A percentile compares a stretch with the other conserved stretches of the same genome.
Evolutionary conservation across 805 yeast genomes (phyloP).

Genomic region (Saturnispora sekii): DNA sequence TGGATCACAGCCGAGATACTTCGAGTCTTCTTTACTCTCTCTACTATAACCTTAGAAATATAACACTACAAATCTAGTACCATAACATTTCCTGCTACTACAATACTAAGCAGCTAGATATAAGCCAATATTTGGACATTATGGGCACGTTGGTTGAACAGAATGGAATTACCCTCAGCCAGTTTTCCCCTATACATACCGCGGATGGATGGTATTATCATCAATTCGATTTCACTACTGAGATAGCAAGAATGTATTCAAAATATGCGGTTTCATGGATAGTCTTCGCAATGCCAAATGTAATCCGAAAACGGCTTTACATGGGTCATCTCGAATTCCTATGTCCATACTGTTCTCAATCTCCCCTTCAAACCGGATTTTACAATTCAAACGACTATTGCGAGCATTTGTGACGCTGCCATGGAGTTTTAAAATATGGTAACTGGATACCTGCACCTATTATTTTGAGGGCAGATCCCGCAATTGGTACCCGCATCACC

Average conservation of each 20-base stretch:
- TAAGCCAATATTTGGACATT: neutral
- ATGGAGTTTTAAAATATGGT: slow-evolving; percentile 2
- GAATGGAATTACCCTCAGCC: neutral
- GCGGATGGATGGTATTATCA: neutral
- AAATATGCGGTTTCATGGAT: neutral
- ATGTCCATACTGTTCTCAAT: neutral
- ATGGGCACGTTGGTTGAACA: neutral
- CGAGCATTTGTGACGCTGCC: neutral
- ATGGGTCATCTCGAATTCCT: neutral
- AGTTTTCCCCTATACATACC: neutral
- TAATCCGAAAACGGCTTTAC: neutral
- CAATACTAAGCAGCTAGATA: neutral
- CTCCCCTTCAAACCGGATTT: neutral
- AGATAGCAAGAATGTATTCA: neutral
- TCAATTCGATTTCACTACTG: neutral
- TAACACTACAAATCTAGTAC: neutral
- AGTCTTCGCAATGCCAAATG: neutral
- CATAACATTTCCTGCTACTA: neutral
- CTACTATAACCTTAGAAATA: no score
- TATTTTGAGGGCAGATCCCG: neutral
- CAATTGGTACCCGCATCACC: neutral
- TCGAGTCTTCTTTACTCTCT: no score
- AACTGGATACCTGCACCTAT: neutral
- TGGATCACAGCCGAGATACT: no score
- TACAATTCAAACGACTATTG: neutral